phyloP scores from a whole-genome alignment of 768 basidiomycete species.

The Boletus pseudopeckii region DNA sequence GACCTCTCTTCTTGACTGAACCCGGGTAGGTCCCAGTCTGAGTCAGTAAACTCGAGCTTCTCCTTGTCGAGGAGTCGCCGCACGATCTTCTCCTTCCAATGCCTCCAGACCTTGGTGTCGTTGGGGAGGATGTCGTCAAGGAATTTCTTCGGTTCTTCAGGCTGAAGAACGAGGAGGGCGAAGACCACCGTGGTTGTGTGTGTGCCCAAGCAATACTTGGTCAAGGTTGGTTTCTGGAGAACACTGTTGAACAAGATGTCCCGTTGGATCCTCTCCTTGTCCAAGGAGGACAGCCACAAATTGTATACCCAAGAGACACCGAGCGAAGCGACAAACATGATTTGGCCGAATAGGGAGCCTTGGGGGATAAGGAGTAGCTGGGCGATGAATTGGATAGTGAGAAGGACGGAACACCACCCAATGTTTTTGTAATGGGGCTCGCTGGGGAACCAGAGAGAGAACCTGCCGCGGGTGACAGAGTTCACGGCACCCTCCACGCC shows the following conservation, averaged over 20 bases:
- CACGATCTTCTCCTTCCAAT: constrained; percentile 22
- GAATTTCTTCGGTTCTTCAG: constrained; percentile 19
- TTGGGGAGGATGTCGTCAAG: constrained; percentile 27
- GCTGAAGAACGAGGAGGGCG: constrained; percentile 19
- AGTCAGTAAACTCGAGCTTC: constrained; percentile 19
- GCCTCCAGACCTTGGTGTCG: constrained; percentile 30
- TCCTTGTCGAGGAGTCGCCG: constrained; percentile 14
- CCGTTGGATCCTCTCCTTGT: constrained; percentile 31
- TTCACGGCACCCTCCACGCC: constrained; percentile 32
- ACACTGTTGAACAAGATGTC: constrained; percentile 23
- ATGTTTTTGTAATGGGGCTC: constrained; percentile 28
- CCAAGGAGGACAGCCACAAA: constrained; percentile 36
- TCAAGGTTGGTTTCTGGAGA: constrained; percentile 20
- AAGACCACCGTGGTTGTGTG: constrained; percentile 27
- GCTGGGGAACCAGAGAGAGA: constrained; percentile 26
- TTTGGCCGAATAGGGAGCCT: constrained; percentile 32
- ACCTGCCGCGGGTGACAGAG: constrained; percentile 31
- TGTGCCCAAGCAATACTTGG: constrained; percentile 25
- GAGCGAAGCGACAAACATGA: constrained; percentile 34
- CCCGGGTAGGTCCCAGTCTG: constrained; percentile 22
- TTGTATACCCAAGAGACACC: constrained; percentile 37
- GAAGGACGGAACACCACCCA: constrained; percentile 30
- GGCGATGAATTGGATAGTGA: constrained; percentile 33
- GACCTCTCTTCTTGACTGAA: constrained; percentile 15
- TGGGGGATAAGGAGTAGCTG: constrained; percentile 36